Conservation (phyloP, 176 grass and related monocot genomes). For the Zea luxurians region DNA sequence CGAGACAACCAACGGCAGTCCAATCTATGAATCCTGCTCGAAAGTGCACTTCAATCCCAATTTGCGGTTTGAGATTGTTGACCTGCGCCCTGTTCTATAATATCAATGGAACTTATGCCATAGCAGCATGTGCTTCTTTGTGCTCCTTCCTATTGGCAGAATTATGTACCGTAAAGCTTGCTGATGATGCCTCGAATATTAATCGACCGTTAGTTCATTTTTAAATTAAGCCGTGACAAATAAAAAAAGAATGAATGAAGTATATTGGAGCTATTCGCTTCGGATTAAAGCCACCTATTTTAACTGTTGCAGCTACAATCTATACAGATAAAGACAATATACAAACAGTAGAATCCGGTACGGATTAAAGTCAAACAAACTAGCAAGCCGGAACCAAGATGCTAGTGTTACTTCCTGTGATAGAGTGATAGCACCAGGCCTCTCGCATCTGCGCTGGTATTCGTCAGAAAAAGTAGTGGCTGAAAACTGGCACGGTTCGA, state of each 20-base stretch:
- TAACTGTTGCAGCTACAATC: no score
- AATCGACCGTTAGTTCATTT: no score
- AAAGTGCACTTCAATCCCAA: constrained; percentile 78
- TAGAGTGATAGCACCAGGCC: constrained; percentile 8
- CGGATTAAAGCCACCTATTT: no score
- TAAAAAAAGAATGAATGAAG: no score
- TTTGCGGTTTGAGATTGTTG: constrained; percentile 90
- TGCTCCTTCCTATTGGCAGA: not conserved
- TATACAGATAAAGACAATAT: no score
- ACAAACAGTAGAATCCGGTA: no score
- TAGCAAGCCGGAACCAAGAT: no score
- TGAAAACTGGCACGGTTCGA: not conserved
- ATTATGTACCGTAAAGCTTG: not conserved
- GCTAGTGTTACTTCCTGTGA: not conserved
- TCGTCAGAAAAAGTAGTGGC: constrained; percentile 1
- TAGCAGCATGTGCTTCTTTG: not conserved
- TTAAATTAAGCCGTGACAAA: no score
- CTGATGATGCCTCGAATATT: constrained; percentile 3
- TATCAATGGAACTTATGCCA: not conserved
- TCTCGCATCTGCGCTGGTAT: not conserved
- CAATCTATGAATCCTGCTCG: constrained; percentile 70
- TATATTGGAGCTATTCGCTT: no score
- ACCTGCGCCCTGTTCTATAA: constrained; percentile 62
- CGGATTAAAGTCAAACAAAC: no score
- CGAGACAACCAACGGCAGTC: constrained; percentile 48